Base-by-base conservation (phyloP, 805 yeast genomes). In the Pichia membranifaciens region DNA sequence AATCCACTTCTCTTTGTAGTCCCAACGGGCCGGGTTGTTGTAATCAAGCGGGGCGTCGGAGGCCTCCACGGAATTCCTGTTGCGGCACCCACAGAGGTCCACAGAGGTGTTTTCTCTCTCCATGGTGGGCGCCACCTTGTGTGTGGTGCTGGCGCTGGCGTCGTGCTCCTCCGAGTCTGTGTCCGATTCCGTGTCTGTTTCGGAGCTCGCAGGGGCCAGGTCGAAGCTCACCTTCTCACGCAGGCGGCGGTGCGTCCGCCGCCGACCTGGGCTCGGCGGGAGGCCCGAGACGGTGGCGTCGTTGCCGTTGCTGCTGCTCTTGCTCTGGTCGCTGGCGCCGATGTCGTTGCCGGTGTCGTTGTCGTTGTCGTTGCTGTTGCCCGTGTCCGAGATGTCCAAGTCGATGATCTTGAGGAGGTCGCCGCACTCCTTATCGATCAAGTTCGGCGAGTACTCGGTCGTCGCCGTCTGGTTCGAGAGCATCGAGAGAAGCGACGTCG, bases 401-500 rank as follows among this genome's bases (percentile, higher is more conserved):
- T 56, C 58, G 23, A 54, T 50, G 5, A 58, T 49, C 4, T 54
- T 56, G 13, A 62, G 41, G 18, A 62, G 43, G 36, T 53, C 50
- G 5, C 66, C 66, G 17, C 62, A 60, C 41, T 64, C 68, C 8
- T 52, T 53, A 18, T 58, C 57, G 6, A 62, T 58, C 38, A 61
- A 20, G 17, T 47, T 44, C n/a, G 67, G 66, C 13, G 64, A 62
- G 41, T 57, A 62, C 36, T 61, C 65, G 5, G 67, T 66, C 7
- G 66, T 62, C 5, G 54, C 56, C 10, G 54, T 37, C 20, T 45
- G 42, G 22, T 46, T 44, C 13, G 57, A 50, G 6, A 52, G 38
- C 37, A 36, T 46, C 3, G 66, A 57, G 12, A 46, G 54, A 9
- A 56, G 36, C 16, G 65, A 58, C 33, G 53, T 46, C 5, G 60